Evolutionary conservation across 2,329 filamentous ascomycete species (phyloP).

Genomic region (Waltergamsia citrina): DNA sequence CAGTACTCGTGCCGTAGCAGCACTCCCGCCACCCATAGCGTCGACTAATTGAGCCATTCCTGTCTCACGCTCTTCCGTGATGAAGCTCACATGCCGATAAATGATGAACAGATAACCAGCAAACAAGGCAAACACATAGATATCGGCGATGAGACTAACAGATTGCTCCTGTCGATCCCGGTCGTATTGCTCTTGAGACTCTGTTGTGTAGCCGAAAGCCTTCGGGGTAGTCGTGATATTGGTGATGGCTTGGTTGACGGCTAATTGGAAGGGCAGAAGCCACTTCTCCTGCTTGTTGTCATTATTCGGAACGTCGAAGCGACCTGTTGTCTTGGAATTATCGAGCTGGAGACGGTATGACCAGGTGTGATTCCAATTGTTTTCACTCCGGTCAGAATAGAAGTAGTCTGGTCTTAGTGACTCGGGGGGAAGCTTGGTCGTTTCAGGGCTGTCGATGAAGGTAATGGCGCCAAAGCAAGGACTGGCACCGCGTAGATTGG

Average conservation of each 20-base stretch:
- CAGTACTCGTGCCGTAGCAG: slow-evolving; percentile 12
- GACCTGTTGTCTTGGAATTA: not conserved
- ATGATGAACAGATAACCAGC: slow-evolving; percentile 6
- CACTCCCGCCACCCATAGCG: slow-evolving; percentile 14
- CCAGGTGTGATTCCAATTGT: not conserved
- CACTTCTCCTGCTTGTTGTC: not conserved
- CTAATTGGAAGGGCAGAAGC: slow-evolving; percentile 1
- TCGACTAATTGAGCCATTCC: slow-evolving; percentile 21
- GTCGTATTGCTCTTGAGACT: not conserved
- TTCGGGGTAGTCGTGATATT: not conserved
- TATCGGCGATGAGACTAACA: slow-evolving; percentile 1
- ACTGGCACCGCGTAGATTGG: slow-evolving; percentile 15
- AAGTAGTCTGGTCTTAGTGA: no score
- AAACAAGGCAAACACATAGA: slow-evolving; percentile 4
- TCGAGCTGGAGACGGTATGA: slow-evolving; percentile 1
- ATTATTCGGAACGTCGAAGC: slow-evolving; percentile 1
- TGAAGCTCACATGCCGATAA: slow-evolving; percentile 6
- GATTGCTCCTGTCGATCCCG: not conserved
- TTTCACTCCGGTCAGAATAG: not conserved
- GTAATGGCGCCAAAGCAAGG: slow-evolving; percentile 17
- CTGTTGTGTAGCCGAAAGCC: not conserved
- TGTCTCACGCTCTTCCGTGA: slow-evolving; percentile 18
- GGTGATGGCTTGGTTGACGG: slow-evolving; percentile 3
- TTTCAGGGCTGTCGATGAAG: slow-evolving; percentile 18
- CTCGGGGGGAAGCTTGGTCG: slow-evolving; percentile 1